Conservation (phyloP, 805 yeast genomes). For the Clavispora santaluciae region DNA sequence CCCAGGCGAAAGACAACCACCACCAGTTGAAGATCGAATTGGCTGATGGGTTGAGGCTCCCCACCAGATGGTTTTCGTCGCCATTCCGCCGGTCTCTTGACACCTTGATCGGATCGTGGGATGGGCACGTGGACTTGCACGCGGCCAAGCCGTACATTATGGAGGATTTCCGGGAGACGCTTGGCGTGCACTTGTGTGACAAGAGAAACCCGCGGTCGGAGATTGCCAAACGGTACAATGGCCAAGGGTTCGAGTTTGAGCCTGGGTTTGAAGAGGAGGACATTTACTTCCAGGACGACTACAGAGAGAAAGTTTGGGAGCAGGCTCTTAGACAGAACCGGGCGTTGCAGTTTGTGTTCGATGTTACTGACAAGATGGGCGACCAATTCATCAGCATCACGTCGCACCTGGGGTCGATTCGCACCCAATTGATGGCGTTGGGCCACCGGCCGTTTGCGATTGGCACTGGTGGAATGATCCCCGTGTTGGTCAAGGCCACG, state of each 20-base stretch:
- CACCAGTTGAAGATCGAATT: slow-evolving; percentile 37
- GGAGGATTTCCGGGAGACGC: slow-evolving; percentile 46
- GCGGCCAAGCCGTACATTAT: slow-evolving; percentile 33
- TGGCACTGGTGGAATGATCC: slow-evolving; percentile 54
- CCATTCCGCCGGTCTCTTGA: slow-evolving; percentile 50
- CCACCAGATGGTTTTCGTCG: slow-evolving; percentile 42
- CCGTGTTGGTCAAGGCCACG: slow-evolving; percentile 46
- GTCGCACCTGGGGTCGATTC: slow-evolving; percentile 47
- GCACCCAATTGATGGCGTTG: slow-evolving; percentile 43
- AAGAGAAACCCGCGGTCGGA: slow-evolving; percentile 35
- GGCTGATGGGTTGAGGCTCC: slow-evolving; percentile 23
- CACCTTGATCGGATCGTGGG: slow-evolving; percentile 47
- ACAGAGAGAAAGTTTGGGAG: slow-evolving; percentile 38
- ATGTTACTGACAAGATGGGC: slow-evolving; percentile 8
- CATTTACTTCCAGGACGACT: slow-evolving; percentile 32
- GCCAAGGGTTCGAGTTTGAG: slow-evolving; percentile 40
- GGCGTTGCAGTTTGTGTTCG: slow-evolving; percentile 33
- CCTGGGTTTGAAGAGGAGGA: slow-evolving; percentile 45
- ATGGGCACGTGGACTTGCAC: slow-evolving; percentile 21
- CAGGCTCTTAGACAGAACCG: slow-evolving; percentile 34
- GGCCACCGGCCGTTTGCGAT: slow-evolving; percentile 46
- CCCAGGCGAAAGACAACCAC: slow-evolving; percentile 42
- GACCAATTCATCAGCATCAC: slow-evolving; percentile 39
- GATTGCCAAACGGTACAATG: slow-evolving; percentile 37
- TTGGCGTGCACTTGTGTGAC: slow-evolving; percentile 50